Evolutionary conservation across 345 rosid species (phyloP), one percentile per base, ranked within the genome.

Genomic region (Ceriops tagal): DNA sequence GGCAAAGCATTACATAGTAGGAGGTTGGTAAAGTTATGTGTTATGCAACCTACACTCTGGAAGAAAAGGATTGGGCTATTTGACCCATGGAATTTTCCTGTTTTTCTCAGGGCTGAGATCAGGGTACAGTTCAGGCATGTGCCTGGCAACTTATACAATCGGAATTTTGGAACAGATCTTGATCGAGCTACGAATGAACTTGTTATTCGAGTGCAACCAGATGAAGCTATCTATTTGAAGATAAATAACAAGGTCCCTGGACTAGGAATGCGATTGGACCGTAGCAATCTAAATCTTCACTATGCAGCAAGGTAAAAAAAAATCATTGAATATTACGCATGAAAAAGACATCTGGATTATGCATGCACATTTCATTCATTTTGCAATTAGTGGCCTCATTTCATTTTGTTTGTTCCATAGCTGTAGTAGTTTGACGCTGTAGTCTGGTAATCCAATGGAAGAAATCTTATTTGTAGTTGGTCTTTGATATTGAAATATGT

Each of bases 191-290:
- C 99, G 63, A 95, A 95, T 66, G 99, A 95, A 83, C 96, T 95
- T 53, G 98, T 95, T 32, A 92, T 95, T 65, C 79, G 96, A 76
- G 97, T 95, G 57, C 99, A 95, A 65, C 99, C 99, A 4, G 97
- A 95, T 74, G 99, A 95, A 84, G 97, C 96, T 66, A 92, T 95
- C 53, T 92, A 90, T 80, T 80, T 95, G 90, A 95, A 88, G 80
- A 95, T 95, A 71, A 95, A 95, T 75, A 95, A 92, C 76, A 95
- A 95, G 78, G 98, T 95, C 65, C 99, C 98, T 64, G 99, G 99
- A 67, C 79, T 95, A 70, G 99, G 97, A 65, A 95, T 95, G 99
- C 84, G 91, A 90, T 75, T 95, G 79, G 99, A 95, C 75, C 83
- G 83, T 0, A 95, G 99, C 73, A 81, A 88, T 79, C 80, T 95